phyloP scores from a whole-genome alignment of 495 filamentous ascomycete genomes.

The Neurospora africana region DNA sequence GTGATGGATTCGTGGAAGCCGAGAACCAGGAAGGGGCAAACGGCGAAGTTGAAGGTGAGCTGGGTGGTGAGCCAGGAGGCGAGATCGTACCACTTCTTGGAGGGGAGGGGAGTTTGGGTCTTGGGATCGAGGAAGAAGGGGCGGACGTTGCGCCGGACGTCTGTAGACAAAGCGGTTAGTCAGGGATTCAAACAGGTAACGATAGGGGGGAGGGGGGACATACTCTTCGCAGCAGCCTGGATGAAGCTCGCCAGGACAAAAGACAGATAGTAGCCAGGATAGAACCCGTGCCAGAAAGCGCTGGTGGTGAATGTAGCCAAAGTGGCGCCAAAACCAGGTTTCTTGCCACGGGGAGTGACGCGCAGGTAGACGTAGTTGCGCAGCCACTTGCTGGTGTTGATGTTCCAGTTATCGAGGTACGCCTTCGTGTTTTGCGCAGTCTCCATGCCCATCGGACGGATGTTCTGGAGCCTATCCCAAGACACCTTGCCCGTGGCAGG shows the following conservation, averaged over 20 bases:
- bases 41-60: slow-evolving; percentile 68
- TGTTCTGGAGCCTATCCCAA: slow-evolving; percentile 84
- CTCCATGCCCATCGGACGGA: slow-evolving; percentile 74
- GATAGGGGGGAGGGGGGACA: slow-evolving; percentile 16
- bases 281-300: slow-evolving; percentile 97
- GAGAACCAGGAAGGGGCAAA: slow-evolving; percentile 75
- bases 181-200: background rate
- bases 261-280: slow-evolving; percentile 88
- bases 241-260: slow-evolving; percentile 84
- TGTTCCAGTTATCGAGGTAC: slow-evolving; percentile 90
- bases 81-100: slow-evolving; percentile 82
- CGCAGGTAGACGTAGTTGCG: slow-evolving; percentile 92
- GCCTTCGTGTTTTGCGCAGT: slow-evolving; percentile 80
- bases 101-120: slow-evolving; percentile 50
- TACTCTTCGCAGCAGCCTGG: slow-evolving; percentile 91
- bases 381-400: slow-evolving; percentile 96
- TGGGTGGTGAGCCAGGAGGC: slow-evolving; percentile 74
- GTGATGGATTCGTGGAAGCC: slow-evolving; percentile 51
- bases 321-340: slow-evolving; percentile 90
- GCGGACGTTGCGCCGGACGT: slow-evolving; percentile 78
- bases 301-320: slow-evolving; percentile 89
- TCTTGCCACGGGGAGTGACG: slow-evolving; percentile 90
- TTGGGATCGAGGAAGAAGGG: slow-evolving; percentile 81
- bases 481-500: slow-evolving; percentile 67
- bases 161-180: slow-evolving; percentile 32